phyloP scores from a whole-genome alignment of 768 basidiomycete genomes.

The Tylopilus plumbeoviolaceoides region DNA sequence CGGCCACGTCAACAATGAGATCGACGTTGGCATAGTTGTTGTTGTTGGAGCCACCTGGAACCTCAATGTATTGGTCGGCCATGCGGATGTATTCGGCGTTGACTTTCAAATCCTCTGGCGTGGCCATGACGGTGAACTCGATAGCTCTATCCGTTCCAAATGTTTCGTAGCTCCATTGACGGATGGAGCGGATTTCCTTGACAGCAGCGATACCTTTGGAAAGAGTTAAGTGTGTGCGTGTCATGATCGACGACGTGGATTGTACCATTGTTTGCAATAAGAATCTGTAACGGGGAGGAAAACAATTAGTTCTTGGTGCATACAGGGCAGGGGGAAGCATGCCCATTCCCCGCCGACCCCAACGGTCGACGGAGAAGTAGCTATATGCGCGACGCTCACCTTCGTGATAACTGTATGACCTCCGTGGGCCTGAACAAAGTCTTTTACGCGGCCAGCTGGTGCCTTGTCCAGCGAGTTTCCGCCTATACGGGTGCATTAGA shows the following conservation, averaged over 20 bases:
- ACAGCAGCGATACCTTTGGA: constrained; percentile 92
- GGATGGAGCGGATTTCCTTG: constrained; percentile 97
- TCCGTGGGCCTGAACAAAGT: constrained; percentile 88
- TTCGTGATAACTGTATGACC: constrained; percentile 99
- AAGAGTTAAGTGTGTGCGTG: constrained; percentile 23
- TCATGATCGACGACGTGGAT: background rate
- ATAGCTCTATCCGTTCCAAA: constrained; percentile 94
- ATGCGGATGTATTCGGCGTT: constrained; percentile 99
- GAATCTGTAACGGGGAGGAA: constrained; percentile 52
- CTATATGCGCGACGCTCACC: constrained; percentile 43
- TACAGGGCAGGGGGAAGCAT: background rate
- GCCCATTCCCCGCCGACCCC: background rate
- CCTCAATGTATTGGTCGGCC: constrained; percentile 99
- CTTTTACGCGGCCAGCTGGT: constrained; percentile 69
- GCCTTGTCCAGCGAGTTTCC: constrained; percentile 90
- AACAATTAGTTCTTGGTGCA: constrained; percentile 7
- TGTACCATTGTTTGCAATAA: constrained; percentile 96
- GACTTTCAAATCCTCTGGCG: constrained; percentile 96
- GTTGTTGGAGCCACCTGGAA: constrained; percentile 97
- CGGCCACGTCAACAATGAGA: constrained; percentile 96
- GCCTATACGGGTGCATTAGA: constrained; percentile 46
- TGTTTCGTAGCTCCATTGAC: constrained; percentile 99
- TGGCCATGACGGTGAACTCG: constrained; percentile 99
- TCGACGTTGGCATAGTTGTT: constrained; percentile 99
- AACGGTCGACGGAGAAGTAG: constrained; percentile 6